Conservation (phyloP, 177 flowering plant species). For the Tripterygium wilfordii region DNA sequence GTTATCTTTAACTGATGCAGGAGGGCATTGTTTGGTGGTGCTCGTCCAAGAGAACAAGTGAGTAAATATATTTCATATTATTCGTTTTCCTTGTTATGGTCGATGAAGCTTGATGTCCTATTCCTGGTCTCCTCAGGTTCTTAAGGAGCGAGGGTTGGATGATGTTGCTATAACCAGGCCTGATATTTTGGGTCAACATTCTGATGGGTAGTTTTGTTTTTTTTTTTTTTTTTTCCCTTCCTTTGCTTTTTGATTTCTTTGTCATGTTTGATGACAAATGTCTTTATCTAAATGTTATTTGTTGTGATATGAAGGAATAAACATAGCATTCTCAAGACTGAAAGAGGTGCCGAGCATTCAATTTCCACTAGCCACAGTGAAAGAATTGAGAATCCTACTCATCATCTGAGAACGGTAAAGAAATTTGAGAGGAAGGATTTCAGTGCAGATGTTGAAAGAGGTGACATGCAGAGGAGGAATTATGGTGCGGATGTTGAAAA, state of each 20-base stretch:
- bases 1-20: constrained; percentile 35
- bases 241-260: not conserved
- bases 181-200: constrained; percentile 35
- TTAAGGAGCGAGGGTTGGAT: constrained; percentile 75
- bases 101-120: no score
- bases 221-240: not conserved
- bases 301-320: constrained; percentile 34
- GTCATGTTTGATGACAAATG: not conserved
- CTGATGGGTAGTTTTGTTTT: constrained; percentile 44
- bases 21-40: constrained; percentile 77
- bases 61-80: constrained; percentile 8
- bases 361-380: constrained; percentile 26
- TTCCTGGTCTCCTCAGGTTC: constrained; percentile 47
- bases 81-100: no score
- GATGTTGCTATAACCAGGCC: constrained; percentile 34
- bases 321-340: constrained; percentile 33
- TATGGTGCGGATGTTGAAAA: constrained; percentile 32
- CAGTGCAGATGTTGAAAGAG: constrained; percentile 32
- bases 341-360: constrained; percentile 24
- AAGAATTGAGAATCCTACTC: constrained; percentile 24
- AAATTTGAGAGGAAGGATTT: constrained; percentile 49
- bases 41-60: constrained; percentile 93
- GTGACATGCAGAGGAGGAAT: constrained; percentile 51
- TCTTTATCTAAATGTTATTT: not conserved
- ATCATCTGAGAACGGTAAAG: constrained; percentile 43